A percentile compares a stretch with the other conserved stretches of the same genome.
These are phyloP conservation scores for Nidula microcarpa DNA, from an alignment of 768 basidiomycete species.

Conservation along the genomic window DNA sequence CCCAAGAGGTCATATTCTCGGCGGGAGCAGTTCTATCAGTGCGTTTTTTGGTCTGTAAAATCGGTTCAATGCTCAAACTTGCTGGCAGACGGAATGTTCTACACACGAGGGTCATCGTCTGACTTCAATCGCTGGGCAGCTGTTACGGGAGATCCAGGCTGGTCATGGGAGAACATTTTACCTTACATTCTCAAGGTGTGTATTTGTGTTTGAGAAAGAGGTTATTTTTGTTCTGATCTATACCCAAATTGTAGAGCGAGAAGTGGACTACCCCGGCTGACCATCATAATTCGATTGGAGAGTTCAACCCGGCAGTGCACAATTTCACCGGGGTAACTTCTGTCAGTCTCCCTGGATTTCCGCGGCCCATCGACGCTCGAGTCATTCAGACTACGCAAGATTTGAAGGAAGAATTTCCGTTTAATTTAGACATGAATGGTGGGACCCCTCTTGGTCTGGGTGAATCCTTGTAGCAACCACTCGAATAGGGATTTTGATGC, in stretches of 20 bases:
- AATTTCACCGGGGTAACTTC: slow-evolving; percentile 16
- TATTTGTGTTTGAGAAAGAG: not conserved
- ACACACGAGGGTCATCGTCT: slow-evolving; percentile 13
- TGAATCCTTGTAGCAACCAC: slow-evolving; percentile 3
- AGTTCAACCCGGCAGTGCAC: slow-evolving; percentile 25
- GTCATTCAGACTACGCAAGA: slow-evolving; percentile 21
- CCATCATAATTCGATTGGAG: slow-evolving; percentile 23
- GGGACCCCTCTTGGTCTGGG: slow-evolving; percentile 29
- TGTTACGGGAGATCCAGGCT: not conserved
- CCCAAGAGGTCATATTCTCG: slow-evolving; percentile 23
- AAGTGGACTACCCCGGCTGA: slow-evolving; percentile 21
- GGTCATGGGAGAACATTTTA: slow-evolving; percentile 28
- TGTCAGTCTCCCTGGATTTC: slow-evolving; percentile 20
- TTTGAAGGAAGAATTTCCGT: slow-evolving; percentile 25
- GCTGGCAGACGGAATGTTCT: not conserved
- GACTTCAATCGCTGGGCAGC: not conserved
- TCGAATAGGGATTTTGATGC: not conserved
- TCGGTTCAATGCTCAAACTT: not conserved
- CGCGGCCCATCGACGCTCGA: slow-evolving; percentile 16
- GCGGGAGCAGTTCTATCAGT: slow-evolving; percentile 27
- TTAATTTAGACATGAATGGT: slow-evolving; percentile 30
- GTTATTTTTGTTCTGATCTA: no score
- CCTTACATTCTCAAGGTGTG: slow-evolving; percentile 18
- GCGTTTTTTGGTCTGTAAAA: slow-evolving; percentile 2
- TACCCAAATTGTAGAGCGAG: slow-evolving; percentile 21